Evolutionary conservation across 345 rosid genomes (phyloP), one percentile per base, ranked within the genome.

Genomic region (Aegle marmelos): DNA sequence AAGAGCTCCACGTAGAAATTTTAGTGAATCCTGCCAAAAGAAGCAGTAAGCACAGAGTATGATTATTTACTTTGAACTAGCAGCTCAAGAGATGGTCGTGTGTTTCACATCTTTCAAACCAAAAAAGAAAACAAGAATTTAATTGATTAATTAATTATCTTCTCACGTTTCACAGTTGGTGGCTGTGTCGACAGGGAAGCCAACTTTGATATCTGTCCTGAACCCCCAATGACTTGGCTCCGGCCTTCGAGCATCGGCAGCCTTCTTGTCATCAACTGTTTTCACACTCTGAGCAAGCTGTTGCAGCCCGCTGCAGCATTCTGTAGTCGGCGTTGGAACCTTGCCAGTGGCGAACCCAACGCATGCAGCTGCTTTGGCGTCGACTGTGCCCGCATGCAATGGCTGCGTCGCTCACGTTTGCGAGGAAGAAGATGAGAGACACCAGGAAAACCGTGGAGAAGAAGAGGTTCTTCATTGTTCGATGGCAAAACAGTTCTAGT

Each of bases 191-290:
- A 88, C 84, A 24, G 83, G 78, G 78, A 85, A 88, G 2, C 86
- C 87, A 56, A 88, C 83, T 27, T 86, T 78, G 78, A 88, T 76
- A 21, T 69, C 75, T 73, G 63, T 86, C 82, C 72, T 86, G 79
- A 5, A 86, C 48, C 8, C 85, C 83, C 11, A 78, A 17, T 6
- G 81, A 81, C 63, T 48, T 69, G 17, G 79, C 79, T 4, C 45
- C 72, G 0, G 75, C 71, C 76, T 81, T 88, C 73, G 86, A 31
- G 81, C 87, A 85, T 39, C 78, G 37, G 82, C 83, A 2, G 74
- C 78, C 68, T 84, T 84, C 84, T 86, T 82, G 33, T 84, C 91
- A 14, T 84, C 61, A 19, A 82, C 78, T 0, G 77, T 65, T 68
- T 73, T 81, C 1, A 77, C 82, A 25, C 48, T 76, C 17, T 57